These are phyloP conservation scores for Neurospora intermedia DNA, from an alignment of 495 filamentous ascomycete genomes.

Conservation along the genomic window DNA sequence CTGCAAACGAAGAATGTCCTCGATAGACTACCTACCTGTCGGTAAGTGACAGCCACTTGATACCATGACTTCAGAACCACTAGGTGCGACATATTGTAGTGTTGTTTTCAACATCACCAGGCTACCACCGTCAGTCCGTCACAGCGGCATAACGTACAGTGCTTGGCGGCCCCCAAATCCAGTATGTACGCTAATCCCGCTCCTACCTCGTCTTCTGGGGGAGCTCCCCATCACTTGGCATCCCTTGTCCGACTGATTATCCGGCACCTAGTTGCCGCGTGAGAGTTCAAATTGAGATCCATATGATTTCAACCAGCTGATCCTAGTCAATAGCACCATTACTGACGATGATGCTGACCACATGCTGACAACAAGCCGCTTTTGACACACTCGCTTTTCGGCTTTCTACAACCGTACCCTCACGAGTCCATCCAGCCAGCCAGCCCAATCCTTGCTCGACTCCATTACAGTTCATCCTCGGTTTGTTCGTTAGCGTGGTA, in stretches of 20 bases:
- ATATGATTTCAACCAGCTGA: not conserved
- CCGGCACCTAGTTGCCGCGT: not conserved
- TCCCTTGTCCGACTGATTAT: not conserved
- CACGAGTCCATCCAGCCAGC: not conserved
- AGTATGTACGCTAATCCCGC: not conserved
- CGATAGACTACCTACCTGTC: not conserved
- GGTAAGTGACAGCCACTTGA: not conserved
- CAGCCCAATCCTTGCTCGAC: not conserved
- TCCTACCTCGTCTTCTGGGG: not conserved
- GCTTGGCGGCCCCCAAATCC: not conserved
- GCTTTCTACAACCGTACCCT: not conserved
- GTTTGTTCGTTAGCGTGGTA: no score
- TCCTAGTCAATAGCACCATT: not conserved
- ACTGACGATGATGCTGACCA: not conserved
- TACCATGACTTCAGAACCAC: not conserved
- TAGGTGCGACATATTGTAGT: not conserved
- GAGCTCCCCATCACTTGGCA: not conserved
- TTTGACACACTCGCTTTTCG: not conserved
- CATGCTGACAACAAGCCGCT: not conserved
- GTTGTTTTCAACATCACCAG: not conserved
- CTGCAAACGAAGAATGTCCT: not conserved
- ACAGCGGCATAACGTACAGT: not conserved
- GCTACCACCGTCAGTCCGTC: not conserved
- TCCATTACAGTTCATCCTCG: not conserved
- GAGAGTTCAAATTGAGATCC: not conserved